Conservation (phyloP, 139 green algal genomes). For the Chlamydomonas sp. region DNA sequence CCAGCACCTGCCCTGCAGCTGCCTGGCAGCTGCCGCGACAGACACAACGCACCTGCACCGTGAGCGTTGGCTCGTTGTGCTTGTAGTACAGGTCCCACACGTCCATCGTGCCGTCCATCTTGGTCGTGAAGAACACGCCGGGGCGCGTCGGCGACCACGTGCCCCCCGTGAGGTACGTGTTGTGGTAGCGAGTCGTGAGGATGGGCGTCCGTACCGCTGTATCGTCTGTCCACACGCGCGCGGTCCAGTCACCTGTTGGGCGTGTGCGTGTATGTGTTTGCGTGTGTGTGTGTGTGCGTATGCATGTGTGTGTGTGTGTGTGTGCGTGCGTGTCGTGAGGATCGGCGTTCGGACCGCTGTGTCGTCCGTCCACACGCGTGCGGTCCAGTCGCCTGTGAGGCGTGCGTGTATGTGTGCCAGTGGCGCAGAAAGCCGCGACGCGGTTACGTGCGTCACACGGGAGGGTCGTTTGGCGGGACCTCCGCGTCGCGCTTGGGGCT, state of each 20-base stretch:
- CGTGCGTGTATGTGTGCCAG: no score
- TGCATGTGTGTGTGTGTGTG: no score
- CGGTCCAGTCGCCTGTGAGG: slow-evolving; percentile 81
- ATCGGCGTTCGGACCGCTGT: slow-evolving; percentile 68
- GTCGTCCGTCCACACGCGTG: slow-evolving; percentile 87
- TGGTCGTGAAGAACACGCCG: slow-evolving; percentile 79
- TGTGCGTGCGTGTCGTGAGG: slow-evolving; percentile 76
- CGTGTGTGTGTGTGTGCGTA: no score
- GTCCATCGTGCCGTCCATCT: slow-evolving; percentile 72
- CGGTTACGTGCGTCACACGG: no score
- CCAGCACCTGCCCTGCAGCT: slow-evolving; percentile 61
- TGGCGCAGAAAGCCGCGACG: no score
- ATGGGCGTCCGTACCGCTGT: slow-evolving; percentile 68
- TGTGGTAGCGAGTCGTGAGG: slow-evolving; percentile 75
- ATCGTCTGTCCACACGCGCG: slow-evolving; percentile 87
- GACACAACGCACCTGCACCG: slow-evolving; percentile 50
- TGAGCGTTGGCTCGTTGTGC: slow-evolving; percentile 76
- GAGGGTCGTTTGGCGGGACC: no score
- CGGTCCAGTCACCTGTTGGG: slow-evolving; percentile 81
- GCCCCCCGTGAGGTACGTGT: slow-evolving; percentile 68
- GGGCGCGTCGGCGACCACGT: slow-evolving; percentile 71
- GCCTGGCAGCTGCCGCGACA: slow-evolving; percentile 29
- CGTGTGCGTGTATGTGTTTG: no score
- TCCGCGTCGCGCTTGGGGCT: no score
- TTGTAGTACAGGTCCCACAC: slow-evolving; percentile 91